Percentiles rank a stretch among this genome's conserved stretches.
Evolutionary conservation across 768 basidiomycete species (phyloP).

Genomic region (Leccinum sublutescens): DNA sequence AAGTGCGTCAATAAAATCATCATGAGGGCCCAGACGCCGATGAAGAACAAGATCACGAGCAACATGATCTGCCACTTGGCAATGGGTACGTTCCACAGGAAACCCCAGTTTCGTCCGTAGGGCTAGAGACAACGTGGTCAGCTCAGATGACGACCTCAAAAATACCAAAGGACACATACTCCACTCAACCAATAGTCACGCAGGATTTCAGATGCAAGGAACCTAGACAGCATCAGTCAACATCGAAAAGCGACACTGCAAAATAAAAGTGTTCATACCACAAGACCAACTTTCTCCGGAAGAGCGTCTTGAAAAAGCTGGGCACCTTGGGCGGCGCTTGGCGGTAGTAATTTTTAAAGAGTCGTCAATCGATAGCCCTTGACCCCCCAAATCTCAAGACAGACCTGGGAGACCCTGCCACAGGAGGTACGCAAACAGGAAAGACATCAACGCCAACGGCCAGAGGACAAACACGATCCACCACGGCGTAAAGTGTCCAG

Average conservation of each 20-base stretch:
- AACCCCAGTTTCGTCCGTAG: slow-evolving; percentile 93
- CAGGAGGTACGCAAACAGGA: slow-evolving; percentile 80
- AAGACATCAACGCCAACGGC: slow-evolving; percentile 75
- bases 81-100: slow-evolving; percentile 85
- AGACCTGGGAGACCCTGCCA: slow-evolving; percentile 81
- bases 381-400: slow-evolving; percentile 16
- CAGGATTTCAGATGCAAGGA: slow-evolving; percentile 87
- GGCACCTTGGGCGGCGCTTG: slow-evolving; percentile 95
- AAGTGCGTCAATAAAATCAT: slow-evolving; percentile 76
- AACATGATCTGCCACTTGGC: slow-evolving; percentile 81
- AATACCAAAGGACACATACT: slow-evolving; percentile 41
- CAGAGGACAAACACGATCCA: slow-evolving; percentile 81
- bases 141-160: slow-evolving; percentile 3
- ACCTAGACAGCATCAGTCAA: slow-evolving; percentile 36
- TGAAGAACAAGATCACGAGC: slow-evolving; percentile 80
- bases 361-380: slow-evolving; percentile 10
- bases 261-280: slow-evolving; percentile 46
- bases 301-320: slow-evolving; percentile 84
- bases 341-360: slow-evolving; percentile 69
- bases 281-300: slow-evolving; percentile 86
- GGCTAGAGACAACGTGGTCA: slow-evolving; percentile 44
- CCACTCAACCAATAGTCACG: slow-evolving; percentile 91
- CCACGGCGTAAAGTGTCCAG: slow-evolving; percentile 67
- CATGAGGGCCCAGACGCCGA: slow-evolving; percentile 80
- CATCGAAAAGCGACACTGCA: neutral